Evolutionary conservation across 192 early-diverging fungal species (phyloP).

Genomic region (Funneliformis geosporum): DNA sequence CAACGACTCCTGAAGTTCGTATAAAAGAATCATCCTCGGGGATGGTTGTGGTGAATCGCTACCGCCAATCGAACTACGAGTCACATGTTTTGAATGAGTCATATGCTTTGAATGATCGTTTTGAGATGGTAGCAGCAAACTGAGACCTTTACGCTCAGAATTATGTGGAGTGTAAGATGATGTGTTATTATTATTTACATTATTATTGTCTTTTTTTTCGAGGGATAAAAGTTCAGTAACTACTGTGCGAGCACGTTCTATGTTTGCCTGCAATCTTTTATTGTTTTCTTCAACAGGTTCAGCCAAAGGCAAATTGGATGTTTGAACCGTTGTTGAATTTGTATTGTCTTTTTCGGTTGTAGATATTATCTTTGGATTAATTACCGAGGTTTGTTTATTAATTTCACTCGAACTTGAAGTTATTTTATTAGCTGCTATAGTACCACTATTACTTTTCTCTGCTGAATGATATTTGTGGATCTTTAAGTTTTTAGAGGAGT

Average conservation of each 20-base stretch:
- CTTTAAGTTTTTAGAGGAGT: background rate
- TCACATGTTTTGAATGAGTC: background rate
- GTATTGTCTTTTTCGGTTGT: background rate
- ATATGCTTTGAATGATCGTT: background rate
- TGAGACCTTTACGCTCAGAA: conserved; percentile 16
- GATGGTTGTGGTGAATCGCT: conserved; percentile 3
- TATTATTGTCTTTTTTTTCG: conserved; percentile 13
- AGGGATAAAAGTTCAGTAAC: conserved; percentile 15
- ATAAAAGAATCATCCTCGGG: conserved; percentile 21
- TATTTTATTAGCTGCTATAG: background rate
- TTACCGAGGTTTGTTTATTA: background rate
- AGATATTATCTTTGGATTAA: background rate
- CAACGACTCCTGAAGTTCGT: conserved; percentile 29
- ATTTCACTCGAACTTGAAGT: background rate
- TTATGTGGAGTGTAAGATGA: background rate
- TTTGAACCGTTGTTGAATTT: background rate
- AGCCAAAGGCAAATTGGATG: background rate
- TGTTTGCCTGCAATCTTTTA: background rate
- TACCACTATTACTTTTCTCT: background rate
- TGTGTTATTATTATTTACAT: conserved; percentile 14
- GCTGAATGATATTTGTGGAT: background rate
- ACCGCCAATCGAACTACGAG: background rate
- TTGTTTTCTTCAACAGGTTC: background rate
- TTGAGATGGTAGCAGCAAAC: conserved; percentile 5
- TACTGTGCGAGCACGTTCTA: conserved; percentile 12